Evolutionary conservation across 805 yeast genomes (phyloP), one percentile per base, ranked within the genome.

Genomic region (Metschnikowia aberdeeniae): DNA sequence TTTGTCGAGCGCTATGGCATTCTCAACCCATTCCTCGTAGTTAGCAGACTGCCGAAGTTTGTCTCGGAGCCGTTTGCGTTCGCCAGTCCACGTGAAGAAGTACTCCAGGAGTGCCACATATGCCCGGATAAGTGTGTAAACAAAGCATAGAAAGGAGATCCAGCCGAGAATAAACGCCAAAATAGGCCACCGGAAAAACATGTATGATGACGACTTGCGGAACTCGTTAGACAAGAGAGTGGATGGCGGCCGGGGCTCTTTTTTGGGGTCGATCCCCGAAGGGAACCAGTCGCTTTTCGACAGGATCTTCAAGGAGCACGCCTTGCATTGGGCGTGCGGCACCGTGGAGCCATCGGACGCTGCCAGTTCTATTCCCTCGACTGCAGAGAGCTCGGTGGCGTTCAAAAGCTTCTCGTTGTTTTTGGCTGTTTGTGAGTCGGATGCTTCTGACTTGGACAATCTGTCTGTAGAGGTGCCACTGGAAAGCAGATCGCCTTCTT

Each of bases 21-120:
- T 76, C 12, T 60, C 58, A 4, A 76, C 64, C 86, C 90, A 86
- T 49, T 86, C 88, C 5, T 67, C 60, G 56, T 84, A 86, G 24
- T 65, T 72, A 14, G 56, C 57, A 0, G 87, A 74, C 0, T 57
- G 49, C 38, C 84, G 62, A 45, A 86, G 63, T n/a, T 67, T 64
- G 13, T 69, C 68, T 6, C 87, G 60, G 20, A 84, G 62, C 29
- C 51, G 55, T 43, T 71, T 70, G 30, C 86, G 70, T 46, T 73
- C 67, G 3, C 88, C 89, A 0, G 77, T 69, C 82, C 86, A 81
- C 1, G 83, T 75, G 47, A 81, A 62, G 27, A 73, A 56, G 44
- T 75, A 71, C 57, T 86, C 95, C 59, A 77, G 79, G 2, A 80
- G 60, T 1, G 86, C 77, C 28, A 86, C 88, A 53, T 79, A 78